Base-by-base conservation (phyloP, 2,329 filamentous ascomycete species). In the Penicillium glabrum region DNA sequence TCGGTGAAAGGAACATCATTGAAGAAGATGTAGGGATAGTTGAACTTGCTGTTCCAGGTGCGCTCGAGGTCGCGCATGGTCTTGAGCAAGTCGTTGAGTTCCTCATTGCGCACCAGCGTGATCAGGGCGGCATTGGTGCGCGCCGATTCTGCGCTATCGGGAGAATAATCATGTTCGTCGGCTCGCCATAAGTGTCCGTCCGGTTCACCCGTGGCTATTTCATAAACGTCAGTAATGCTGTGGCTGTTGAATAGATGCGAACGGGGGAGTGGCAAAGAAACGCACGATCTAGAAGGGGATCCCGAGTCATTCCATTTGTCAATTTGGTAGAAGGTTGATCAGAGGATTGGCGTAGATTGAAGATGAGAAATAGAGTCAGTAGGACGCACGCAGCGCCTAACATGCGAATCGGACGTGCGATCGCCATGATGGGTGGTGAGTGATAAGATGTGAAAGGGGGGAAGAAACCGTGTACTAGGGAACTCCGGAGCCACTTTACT, bases 21-120 rank as follows among this genome's bases (percentile, higher is more conserved):
- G 83, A 99, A 96, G 75, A 99, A 99, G 9, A 92, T 97, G 91
- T 95, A 99, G 0, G 95, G 95, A 72, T 99, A 99, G 80, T 99
- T 99, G 85, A 98, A 99, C 72, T 99, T 99, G 81, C 86, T 82
- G 71, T 99, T 99, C 92, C 93, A 99, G 1, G 93, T 98, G 63
- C 89, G 81, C 78, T 99, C 95, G 58, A 99, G 82, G 70, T 99
- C 93, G 54, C 78, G 77, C 91, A 99, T 99, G 26, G 92, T 91
- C 71, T 88, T 85, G 26, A 98, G 80, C 81, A 99, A 89, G 46
- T 89, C 90, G 23, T 86, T 78, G 27, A 97, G 79, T 79, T 99
- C 95, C 71, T 90, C 87, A 70, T 99, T 99, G 60, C 95, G 88
- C 54, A 99, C 95, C 37, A 99, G 84, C 23, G 92, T 89, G 64